Evolutionary conservation across 202 grass and related monocot species (phyloP).

Genomic region (Zoysia matrella): DNA sequence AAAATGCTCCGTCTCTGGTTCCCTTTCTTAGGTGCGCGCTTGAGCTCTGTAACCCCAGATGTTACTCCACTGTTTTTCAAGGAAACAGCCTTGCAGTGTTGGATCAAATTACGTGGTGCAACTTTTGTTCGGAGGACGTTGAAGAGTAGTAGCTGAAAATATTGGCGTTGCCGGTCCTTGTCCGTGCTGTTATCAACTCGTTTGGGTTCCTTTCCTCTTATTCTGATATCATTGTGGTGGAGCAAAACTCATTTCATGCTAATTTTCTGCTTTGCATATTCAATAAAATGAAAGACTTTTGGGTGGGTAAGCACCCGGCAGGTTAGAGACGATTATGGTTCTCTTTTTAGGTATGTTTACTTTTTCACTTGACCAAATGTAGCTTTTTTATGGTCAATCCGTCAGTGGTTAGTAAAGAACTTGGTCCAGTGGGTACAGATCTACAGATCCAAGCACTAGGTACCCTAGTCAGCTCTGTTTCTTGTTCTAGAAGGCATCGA

Average conservation of each 20-base stretch:
- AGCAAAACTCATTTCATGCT: background rate
- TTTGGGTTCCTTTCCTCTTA: background rate
- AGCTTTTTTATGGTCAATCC: background rate
- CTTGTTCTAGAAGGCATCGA: background rate
- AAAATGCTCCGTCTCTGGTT: background rate
- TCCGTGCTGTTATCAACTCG: background rate
- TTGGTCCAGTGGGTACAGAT: conserved; percentile 12
- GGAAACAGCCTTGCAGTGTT: background rate
- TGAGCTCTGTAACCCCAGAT: background rate
- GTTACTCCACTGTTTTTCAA: background rate
- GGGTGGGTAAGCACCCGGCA: background rate
- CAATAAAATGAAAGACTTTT: background rate
- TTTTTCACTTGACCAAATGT: background rate
- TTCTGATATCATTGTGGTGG: background rate
- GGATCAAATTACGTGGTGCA: background rate
- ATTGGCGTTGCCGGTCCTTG: background rate
- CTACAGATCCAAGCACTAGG: background rate
- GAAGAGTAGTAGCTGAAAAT: background rate
- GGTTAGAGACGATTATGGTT: background rate
- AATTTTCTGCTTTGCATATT: background rate
- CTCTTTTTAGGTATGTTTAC: background rate
- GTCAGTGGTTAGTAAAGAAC: background rate
- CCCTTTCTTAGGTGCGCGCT: background rate
- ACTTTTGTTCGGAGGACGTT: background rate
- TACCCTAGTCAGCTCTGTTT: conserved; percentile 1